Evolutionary conservation across 306 rosid genomes (phyloP), one percentile per base, ranked within the genome.

Genomic region (Carpinus fangiana): DNA sequence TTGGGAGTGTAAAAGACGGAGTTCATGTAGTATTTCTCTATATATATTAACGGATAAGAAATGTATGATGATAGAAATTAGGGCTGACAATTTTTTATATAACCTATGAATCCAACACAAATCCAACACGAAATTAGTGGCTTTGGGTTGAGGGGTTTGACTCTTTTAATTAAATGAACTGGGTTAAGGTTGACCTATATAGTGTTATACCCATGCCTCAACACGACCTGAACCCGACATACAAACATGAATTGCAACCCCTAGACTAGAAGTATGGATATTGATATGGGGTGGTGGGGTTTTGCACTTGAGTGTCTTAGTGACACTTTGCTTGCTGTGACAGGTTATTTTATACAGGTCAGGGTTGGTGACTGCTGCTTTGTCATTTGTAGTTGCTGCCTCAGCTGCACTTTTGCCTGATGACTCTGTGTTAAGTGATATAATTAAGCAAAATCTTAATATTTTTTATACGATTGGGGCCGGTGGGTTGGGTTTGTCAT

Each of bases 321-420:
- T 65, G 52, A 72, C 65, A 59, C 68, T 62, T 59, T 83, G 34
- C 68, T 74, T 71, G 47, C 77, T 68, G 16, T 79, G 79, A 78
- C 87, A 91, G 97, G 98, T 94, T 51, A 78, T 94, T 82, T 77
- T 88, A 17, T 94, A 92, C 92, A 83, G 97, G 82, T 79, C 90
- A 9, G 96, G 97, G 47, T 82, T 92, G 73, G 97, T 94, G 75
- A 94, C 91, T 43, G 85, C 96, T 18, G 97, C 93, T 72, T 64
- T 90, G 46, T 94, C 98, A 12, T 89, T 94, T 75, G 88, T 90
- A 10, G 71, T 83, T 12, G 94, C 90, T 60, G 92, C 96, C 62
- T 90, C 93, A 14, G 77, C 91, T 51, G 90, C 96, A 20, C 84
- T 88, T 73, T 84, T 89, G 53, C 96, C 96, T 0, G 87, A 86